phyloP scores from a whole-genome alignment of 108 stramenopile genomes.

The Skeletonema menzelii region DNA sequence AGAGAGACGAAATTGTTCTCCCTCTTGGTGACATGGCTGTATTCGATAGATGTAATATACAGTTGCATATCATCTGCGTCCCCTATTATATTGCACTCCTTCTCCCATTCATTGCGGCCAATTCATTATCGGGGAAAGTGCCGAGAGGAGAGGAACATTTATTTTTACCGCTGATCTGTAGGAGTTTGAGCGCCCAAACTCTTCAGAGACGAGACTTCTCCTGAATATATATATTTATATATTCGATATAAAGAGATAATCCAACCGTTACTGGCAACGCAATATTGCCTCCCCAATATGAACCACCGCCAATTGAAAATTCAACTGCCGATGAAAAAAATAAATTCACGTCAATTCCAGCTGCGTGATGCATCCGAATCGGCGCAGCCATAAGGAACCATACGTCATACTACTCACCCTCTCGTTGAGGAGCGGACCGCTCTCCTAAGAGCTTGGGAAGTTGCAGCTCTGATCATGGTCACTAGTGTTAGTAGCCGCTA shows the following conservation, averaged over 20 bases:
- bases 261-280: too few relatives aligned
- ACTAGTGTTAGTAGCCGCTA: slow-evolving; percentile 3
- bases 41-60: not conserved
- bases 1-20: not conserved
- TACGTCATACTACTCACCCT: slow-evolving; percentile 49
- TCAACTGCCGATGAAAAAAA: slow-evolving; percentile 3
- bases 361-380: not conserved
- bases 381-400: not conserved
- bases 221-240: too few relatives aligned
- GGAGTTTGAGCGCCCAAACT: too few relatives aligned
- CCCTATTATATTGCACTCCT: not conserved
- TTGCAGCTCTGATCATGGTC: slow-evolving; percentile 70
- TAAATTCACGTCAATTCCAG: not conserved
- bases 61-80: not conserved
- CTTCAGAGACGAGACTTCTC: too few relatives aligned
- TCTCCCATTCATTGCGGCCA: too few relatives aligned
- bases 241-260: too few relatives aligned
- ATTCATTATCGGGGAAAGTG: not conserved
- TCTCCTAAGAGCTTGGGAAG: slow-evolving; percentile 60
- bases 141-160: not conserved
- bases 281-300: not conserved
- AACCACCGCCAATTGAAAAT: slow-evolving; percentile 5
- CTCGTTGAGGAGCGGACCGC: slow-evolving; percentile 43
- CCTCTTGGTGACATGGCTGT: not conserved
- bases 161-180: not conserved